Conservation (phyloP, 108 stramenopile genomes). For the Skeletonema marinoi region DNA sequence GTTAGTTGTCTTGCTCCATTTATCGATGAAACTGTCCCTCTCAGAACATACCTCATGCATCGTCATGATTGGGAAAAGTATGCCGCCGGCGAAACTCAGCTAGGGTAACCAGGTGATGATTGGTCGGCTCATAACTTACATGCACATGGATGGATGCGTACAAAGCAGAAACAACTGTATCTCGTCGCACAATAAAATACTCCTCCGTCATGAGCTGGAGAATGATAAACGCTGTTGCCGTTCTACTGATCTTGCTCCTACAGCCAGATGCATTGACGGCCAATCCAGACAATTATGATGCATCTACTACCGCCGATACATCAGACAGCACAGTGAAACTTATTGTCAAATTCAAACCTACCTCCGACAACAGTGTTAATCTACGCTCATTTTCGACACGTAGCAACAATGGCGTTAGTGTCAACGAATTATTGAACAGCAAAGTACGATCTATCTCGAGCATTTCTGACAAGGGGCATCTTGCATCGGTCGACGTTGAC, state of each 20-base stretch:
- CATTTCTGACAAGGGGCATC: neutral
- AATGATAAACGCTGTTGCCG: neutral
- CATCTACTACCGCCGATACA: neutral
- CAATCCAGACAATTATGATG: neutral
- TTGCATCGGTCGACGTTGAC: neutral
- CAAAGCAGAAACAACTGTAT: too few species aligned
- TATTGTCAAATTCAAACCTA: neutral
- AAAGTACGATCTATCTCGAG: neutral
- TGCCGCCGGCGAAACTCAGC: too few species aligned
- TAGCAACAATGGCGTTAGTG: neutral
- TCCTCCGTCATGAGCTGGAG: too few species aligned
- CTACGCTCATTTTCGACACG: neutral
- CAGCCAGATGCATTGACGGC: neutral
- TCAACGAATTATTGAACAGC: neutral
- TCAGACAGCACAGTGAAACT: neutral
- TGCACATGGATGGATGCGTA: too few species aligned
- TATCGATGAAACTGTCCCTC: too few species aligned
- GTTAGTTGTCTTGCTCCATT: too few species aligned
- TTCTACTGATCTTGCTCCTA: neutral
- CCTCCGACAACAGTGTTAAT: neutral
- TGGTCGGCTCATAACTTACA: too few species aligned
- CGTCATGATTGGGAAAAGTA: too few species aligned
- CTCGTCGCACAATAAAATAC: too few species aligned
- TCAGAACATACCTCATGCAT: too few species aligned
- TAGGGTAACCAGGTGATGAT: too few species aligned